These are phyloP conservation scores for Plectranthus barbatus DNA, from an alignment of 257 asterid species.

Conservation along the genomic window DNA sequence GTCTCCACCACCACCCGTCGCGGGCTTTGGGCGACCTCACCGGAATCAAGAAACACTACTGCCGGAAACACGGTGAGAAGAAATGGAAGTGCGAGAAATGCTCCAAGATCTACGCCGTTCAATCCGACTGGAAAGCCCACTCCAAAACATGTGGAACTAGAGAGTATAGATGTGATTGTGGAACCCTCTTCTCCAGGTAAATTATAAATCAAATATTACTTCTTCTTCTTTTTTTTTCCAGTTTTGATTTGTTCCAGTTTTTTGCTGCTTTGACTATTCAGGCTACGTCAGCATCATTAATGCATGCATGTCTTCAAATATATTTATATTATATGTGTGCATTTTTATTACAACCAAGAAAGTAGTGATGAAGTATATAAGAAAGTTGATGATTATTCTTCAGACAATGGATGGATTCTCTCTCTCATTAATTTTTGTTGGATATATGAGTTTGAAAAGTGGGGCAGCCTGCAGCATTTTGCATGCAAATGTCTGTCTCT, in stretches of 20 bases:
- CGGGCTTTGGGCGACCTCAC: slow-evolving; percentile 86
- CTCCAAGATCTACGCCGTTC: slow-evolving; percentile 68
- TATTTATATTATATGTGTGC: no score
- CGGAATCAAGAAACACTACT: slow-evolving; percentile 80
- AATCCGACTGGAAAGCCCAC: slow-evolving; percentile 91
- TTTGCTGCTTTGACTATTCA: background rate
- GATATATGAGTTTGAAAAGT: background rate
- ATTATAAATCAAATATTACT: no score
- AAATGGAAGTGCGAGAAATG: slow-evolving; percentile 65
- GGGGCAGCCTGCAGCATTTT: slow-evolving; percentile 22
- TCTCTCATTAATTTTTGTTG: no score
- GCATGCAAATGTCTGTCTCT: slow-evolving; percentile 23
- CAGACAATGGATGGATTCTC: background rate
- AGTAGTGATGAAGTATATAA: no score
- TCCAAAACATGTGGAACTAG: slow-evolving; percentile 77
- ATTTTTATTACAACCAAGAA: no score
- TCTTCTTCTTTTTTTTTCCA: background rate
- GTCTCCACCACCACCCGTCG: slow-evolving; percentile 74
- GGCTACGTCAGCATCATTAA: background rate
- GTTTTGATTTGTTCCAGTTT: no score
- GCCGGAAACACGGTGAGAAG: slow-evolving; percentile 90
- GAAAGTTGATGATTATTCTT: no score
- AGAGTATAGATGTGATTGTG: slow-evolving; percentile 85
- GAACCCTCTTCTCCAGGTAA: slow-evolving; percentile 83
- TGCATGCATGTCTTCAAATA: background rate